Evolutionary conservation across 108 stramenopile species (phyloP).

Genomic region (Mediolabrus comicus): DNA sequence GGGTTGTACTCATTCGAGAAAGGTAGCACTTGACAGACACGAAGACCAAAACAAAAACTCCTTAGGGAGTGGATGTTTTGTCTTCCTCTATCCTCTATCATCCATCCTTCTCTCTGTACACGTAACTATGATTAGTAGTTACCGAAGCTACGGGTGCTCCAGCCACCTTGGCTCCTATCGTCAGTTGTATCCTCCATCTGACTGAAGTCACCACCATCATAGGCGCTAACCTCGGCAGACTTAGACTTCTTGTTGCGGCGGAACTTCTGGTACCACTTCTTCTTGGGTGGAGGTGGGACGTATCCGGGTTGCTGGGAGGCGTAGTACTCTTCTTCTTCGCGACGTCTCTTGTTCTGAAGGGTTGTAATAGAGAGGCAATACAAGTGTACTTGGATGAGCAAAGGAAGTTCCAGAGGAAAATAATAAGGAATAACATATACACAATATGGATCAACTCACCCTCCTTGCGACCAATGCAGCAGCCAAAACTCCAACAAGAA

Average conservation of each 20-base stretch:
- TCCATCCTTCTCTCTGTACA: neutral
- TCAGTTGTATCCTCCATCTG: neutral
- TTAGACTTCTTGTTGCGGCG: neutral
- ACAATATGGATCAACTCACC: too few species aligned
- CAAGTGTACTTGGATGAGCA: too few species aligned
- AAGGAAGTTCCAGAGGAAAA: too few species aligned
- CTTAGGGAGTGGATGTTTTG: too few species aligned
- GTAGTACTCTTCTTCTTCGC: neutral
- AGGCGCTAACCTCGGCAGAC: neutral
- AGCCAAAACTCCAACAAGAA: too few species aligned
- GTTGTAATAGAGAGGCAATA: neutral
- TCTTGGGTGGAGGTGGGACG: neutral
- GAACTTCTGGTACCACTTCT: neutral
- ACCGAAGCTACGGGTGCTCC: neutral
- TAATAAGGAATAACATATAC: too few species aligned
- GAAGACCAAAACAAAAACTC: too few species aligned
- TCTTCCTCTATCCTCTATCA: too few species aligned
- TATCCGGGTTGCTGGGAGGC: neutral
- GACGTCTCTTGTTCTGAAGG: conserved; percentile 1
- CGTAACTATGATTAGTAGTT: neutral
- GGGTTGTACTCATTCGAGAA: too few species aligned
- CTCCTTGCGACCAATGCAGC: too few species aligned
- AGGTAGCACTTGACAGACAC: too few species aligned
- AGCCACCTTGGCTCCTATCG: neutral
- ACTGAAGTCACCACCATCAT: neutral